Base-by-base conservation (phyloP, 2,329 filamentous ascomycete genomes). In the Monosporascus sp. region DNA sequence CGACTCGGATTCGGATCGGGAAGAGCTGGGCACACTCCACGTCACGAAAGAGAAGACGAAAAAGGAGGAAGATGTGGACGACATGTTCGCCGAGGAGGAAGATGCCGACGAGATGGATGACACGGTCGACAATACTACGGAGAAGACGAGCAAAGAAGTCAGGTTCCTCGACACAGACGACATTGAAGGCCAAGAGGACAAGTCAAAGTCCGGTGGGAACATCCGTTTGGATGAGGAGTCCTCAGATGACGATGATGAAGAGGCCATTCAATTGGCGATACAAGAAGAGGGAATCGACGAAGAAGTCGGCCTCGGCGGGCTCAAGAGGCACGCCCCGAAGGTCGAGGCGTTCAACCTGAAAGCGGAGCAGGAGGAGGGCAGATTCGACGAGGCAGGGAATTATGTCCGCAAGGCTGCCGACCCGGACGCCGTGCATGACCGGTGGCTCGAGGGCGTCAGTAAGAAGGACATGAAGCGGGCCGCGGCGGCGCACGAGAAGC, bases 321-420 rank as follows among this genome's bases (percentile, higher is more conserved):
- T 95, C 63, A 97, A 97, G 75, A 89, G 86, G 64, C 91, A 97
- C 70, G 94, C 94, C 2, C 94, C 94, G 2, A 90, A 94, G 69
- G 81, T 99, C 6, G 94, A 97, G 70, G 93, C 93, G 3, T 99
- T 99, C 79, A 97, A 99, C 67, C 89, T 99, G 79, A 85, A 84
- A 55, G 76, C 83, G 14, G 94, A 99, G 70, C 86, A 95, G 69
- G 91, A 97, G 66, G 93, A 97, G 62, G 94, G 94, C 1, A 82
- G 85, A 11, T 99, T 97, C 64, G 94, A 99, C 68, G 88, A 94
- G 62, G 77, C 86, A 1, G 93, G 93, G 9, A 99, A 97, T 70
- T 99, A 86, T 68, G 84, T 99, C 45, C 85, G 94, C 53, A 95
- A 95, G 70, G 92, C 92, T 0, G 82, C 76, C 8, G 94, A 99